Base-by-base conservation (phyloP, 495 filamentous ascomycete genomes). In the Aspergillus carlsbadensis region DNA sequence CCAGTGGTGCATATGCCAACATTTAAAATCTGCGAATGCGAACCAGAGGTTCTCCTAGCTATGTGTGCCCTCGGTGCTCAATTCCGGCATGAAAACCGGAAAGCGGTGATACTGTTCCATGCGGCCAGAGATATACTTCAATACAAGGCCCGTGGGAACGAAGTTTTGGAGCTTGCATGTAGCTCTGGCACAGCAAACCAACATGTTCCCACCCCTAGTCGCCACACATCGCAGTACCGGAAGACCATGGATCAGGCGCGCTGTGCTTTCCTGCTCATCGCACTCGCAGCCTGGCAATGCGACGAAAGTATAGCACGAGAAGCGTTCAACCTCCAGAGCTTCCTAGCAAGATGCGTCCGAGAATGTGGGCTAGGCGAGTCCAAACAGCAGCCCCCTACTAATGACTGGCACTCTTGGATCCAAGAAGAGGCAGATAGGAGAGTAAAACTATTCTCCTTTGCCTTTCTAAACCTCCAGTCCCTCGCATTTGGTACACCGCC, bases 401-500 rank as follows among this genome's bases (percentile, higher is more conserved):
- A 6, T 10, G 15, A 58, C 42, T 64, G 65, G 61, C 40, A 49
- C 10, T 17, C 24, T 2, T 67, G 65, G 73, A 54, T 70, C 8
- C 40, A 56, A 17, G 24, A 34, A 26, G 74, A 78, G 39, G 61
- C 62, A 3, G 60, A 64, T 15, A 55, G 67, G 20, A 58, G 76
- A 31, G 63, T 73, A 6, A 72, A 72, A 36, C 48, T 74, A 8
- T 68, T 71, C 15, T 66, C 66, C 2, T 78, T 71, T 31, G 60
- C 65, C 35, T 60, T 74, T 44, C 67, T 72, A 26, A 75, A 75
- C 52, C 41, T 75, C 0, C 73, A 76, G 29, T 56, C 53, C n/a
- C 72, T 76, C 40, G 63, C 68, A 20, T 76, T 66, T 46, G 67
- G 67, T 22, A 61, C 63, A 1, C 72, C 73, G 2, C 73, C 76